Base-by-base conservation (phyloP, 306 rosid genomes). In the Fragaria iinumae region DNA sequence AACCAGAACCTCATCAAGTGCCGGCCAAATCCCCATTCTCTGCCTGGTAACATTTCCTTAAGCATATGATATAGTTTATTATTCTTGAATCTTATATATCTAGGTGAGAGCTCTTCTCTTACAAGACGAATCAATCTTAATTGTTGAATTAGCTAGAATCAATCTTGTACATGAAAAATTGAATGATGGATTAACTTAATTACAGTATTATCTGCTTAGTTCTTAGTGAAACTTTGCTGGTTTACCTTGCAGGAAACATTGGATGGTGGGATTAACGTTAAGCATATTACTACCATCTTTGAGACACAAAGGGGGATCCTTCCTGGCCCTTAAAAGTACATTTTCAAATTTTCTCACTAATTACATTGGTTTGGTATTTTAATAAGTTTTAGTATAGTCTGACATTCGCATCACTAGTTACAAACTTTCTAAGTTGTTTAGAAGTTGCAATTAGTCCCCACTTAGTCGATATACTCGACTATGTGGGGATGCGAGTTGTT, bases 291-390 rank as follows among this genome's bases (percentile, higher is more conserved):
- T 74, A 16, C 77, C 77, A 10, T 74, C 70, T 27, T 60, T 60
- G 2, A 60, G 77, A 74, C 59, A 74, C 44, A 60, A 74, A 60
- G 48, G 70, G 43, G 77, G 70, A 44, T 68, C 47, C 59, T 74
- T 74, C 57, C 45, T 25, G 5, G 44, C 59, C 45, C 70, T 74
- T 17, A 5, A 60, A 74, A 62, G 77, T 60, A 60, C 70, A 41
- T 25, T 21, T 57, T 25, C 77, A 23, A 57, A 4, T 20, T 18
- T 73, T 74, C 34, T 41, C 29, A 60, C 47, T 60, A 3, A 9
- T 25, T 21, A n/a, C 14, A 25, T 38, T 55, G 1, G 5, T 39
- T 6, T 12, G 0, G 41, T 34, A 17, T 34, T 34, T 36, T 23
- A 36, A 32, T 2, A 25, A 25, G 34, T 27, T 60, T 12, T 62